phyloP scores from a whole-genome alignment of 2,329 filamentous ascomycete genomes.

The Trichoderma simmonsii region DNA sequence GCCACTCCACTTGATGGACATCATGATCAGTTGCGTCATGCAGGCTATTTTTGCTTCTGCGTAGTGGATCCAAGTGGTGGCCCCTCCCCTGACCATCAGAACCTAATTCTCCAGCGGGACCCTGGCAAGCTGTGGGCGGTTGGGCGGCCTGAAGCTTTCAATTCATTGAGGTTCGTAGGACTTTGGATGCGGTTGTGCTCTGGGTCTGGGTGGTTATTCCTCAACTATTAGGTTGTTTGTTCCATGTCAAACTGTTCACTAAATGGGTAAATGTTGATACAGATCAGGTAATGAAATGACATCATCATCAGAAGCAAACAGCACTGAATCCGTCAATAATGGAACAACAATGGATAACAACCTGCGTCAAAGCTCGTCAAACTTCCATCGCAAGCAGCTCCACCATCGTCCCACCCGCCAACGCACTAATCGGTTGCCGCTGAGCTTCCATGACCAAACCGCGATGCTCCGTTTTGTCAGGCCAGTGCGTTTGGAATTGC shows the following conservation, averaged over 20 bases:
- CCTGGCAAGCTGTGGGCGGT: not conserved
- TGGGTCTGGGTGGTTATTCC: not conserved
- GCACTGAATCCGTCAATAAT: not conserved
- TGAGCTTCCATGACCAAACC: not conserved
- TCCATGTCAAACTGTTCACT: not conserved
- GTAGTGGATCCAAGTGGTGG: not conserved
- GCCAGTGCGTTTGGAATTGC: not conserved
- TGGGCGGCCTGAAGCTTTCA: not conserved
- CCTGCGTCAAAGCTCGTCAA: not conserved
- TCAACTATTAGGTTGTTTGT: no score
- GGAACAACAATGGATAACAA: not conserved
- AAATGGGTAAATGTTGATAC: not conserved
- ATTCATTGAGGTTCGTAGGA: no score
- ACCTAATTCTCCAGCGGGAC: not conserved
- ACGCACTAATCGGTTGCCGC: not conserved
- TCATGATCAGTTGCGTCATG: slow-evolving; percentile 12
- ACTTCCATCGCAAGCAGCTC: not conserved
- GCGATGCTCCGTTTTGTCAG: not conserved
- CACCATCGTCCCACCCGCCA: slow-evolving; percentile 8
- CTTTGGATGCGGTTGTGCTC: not conserved
- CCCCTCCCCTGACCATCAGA: not conserved
- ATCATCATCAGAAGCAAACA: not conserved
- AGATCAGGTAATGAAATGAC: not conserved
- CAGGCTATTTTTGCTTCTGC: slow-evolving; percentile 4
- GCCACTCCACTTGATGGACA: slow-evolving; percentile 5